Evolutionary conservation across 139 green algal genomes (phyloP).

Genomic region (Chlorella vulgaris): DNA sequence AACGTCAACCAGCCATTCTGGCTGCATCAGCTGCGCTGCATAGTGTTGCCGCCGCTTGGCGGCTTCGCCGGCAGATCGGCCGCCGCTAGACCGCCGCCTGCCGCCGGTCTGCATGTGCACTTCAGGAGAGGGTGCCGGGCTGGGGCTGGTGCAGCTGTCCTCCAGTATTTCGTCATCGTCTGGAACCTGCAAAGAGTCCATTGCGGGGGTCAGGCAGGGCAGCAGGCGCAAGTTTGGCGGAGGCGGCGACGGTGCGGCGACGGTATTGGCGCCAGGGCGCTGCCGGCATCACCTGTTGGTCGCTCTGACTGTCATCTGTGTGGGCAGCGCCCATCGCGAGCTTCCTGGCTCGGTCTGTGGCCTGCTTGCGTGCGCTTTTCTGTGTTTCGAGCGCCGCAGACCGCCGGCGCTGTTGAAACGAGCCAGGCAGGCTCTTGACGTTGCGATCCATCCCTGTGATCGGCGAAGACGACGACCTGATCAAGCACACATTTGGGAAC

Average conservation of each 20-base stretch:
- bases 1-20: conserved; percentile 91
- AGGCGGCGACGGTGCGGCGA: no score
- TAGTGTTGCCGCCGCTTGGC: conserved; percentile 45
- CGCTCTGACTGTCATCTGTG: neutral
- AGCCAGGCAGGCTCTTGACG: neutral
- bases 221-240: neutral
- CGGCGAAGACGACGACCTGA: no score
- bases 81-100: neutral
- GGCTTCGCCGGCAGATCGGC: neutral
- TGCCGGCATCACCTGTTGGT: neutral
- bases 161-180: neutral
- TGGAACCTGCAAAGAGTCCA: neutral
- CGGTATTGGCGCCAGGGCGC: no score
- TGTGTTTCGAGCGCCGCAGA: conserved; percentile 50
- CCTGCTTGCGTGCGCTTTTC: conserved; percentile 31
- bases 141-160: neutral
- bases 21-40: conserved; percentile 81
- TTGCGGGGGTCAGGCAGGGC: neutral
- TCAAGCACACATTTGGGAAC: no score
- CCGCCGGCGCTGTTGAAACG: conserved; percentile 53
- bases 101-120: conserved; percentile 5
- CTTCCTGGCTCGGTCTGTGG: conserved; percentile 23
- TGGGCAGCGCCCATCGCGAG: conserved; percentile 26
- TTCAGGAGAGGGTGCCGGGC: neutral
- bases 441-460: neutral